phyloP scores from a whole-genome alignment of 129 eudicot genomes.

The Tagetes erecta region DNA sequence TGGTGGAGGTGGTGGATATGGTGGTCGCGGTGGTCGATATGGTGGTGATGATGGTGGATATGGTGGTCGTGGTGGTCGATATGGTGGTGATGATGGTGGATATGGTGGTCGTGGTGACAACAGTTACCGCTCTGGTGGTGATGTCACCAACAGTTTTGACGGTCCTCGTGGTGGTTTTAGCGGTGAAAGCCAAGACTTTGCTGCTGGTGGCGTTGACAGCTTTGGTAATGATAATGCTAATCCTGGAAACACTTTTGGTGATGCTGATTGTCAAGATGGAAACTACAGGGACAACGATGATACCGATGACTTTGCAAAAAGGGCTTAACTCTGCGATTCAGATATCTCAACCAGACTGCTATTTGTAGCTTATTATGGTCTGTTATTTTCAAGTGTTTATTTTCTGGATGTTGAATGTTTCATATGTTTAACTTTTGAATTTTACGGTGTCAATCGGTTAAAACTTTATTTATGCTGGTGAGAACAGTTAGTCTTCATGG shows the following conservation, averaged over 20 bases:
- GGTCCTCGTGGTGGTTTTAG: neutral
- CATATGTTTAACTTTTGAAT: slow-evolving; percentile 17
- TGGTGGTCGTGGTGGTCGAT: neutral
- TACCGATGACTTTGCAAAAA: slow-evolving; percentile 52
- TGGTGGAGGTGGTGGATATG: slow-evolving; percentile 27
- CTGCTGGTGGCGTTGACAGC: slow-evolving; percentile 25
- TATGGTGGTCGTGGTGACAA: slow-evolving; percentile 29
- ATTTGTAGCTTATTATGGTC: slow-evolving; percentile 36
- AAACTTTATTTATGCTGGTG: slow-evolving; percentile 34
- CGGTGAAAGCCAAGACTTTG: slow-evolving; percentile 35
- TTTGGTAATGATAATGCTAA: slow-evolving; percentile 21
- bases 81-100: slow-evolving; percentile 14
- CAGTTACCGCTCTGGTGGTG: slow-evolving; percentile 12
- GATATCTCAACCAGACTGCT: slow-evolving; percentile 23
- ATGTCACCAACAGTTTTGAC: too few species aligned
- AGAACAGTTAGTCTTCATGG: slow-evolving; percentile 34
- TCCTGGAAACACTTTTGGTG: slow-evolving; percentile 25
- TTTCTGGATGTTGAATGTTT: slow-evolving; percentile 31
- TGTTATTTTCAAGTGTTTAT: slow-evolving; percentile 27
- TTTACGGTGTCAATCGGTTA: slow-evolving; percentile 27
- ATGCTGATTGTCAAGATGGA: slow-evolving; percentile 38
- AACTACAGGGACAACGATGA: slow-evolving; percentile 49
- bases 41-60: slow-evolving; percentile 26
- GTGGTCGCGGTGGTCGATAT: slow-evolving; percentile 25
- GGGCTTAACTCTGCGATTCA: slow-evolving; percentile 38